These are phyloP conservation scores for Linnemannia hyalina DNA, from an alignment of 192 early-diverging fungal species.

Conservation along the genomic window DNA sequence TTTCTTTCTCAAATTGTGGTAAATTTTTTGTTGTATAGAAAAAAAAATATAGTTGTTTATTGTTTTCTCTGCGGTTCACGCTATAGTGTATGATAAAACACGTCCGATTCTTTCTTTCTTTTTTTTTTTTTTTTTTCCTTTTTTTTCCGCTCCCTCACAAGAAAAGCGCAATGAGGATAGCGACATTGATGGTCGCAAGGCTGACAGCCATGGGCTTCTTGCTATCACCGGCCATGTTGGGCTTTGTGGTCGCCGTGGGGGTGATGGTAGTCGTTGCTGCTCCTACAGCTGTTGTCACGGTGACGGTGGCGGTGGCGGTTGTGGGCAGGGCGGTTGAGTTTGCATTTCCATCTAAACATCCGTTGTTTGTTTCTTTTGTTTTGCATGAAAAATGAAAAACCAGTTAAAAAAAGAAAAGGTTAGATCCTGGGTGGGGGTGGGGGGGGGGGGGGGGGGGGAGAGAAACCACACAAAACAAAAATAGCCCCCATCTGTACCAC, in stretches of 20 bases:
- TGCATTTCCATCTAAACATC: neutral
- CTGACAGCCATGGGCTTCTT: neutral
- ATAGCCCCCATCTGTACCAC: no score
- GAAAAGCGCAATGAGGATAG: neutral
- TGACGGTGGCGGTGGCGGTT: neutral
- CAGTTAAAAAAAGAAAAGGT: neutral
- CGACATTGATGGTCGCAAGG: neutral
- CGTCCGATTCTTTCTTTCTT: no score
- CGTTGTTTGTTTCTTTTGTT: neutral
- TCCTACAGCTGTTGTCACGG: neutral
- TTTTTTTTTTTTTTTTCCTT: neutral
- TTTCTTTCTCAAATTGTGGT: neutral
- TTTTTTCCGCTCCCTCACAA: neutral
- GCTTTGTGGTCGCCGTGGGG: neutral
- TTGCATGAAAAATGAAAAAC: neutral
- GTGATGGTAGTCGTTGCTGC: neutral
- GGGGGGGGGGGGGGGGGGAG: no score
- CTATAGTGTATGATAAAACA: no score
- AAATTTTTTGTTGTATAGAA: no score
- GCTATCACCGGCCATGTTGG: neutral
- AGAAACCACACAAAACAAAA: neutral
- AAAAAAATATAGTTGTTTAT: no score
- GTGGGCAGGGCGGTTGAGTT: neutral
- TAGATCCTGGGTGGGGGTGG: neutral
- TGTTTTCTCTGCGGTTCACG: no score